Evolutionary conservation across 2,329 filamentous ascomycete species (phyloP).

Genomic region (Fusarium cyanostomum): DNA sequence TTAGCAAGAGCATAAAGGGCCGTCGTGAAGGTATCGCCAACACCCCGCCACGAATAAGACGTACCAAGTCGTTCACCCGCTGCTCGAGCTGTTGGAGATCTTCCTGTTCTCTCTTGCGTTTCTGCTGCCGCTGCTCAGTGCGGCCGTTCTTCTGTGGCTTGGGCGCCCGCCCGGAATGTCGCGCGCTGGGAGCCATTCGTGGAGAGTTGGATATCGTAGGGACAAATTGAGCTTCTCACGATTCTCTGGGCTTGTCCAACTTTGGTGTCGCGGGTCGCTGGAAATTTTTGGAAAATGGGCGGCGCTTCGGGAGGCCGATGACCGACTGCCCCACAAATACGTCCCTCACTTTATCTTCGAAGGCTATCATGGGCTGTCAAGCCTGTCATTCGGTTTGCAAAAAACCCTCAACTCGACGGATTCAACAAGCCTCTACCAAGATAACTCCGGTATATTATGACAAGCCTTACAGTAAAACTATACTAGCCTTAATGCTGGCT

Average conservation of each 20-base stretch:
- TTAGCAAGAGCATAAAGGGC: constrained; percentile 9
- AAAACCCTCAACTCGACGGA: no score
- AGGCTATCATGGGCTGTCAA: no score
- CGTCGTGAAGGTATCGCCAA: neutral
- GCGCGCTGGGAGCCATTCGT: constrained; percentile 40
- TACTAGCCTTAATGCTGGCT: no score
- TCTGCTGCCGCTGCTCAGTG: constrained; percentile 49
- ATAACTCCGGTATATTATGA: no score
- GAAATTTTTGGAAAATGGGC: constrained; percentile 41
- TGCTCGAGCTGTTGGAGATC: constrained; percentile 48
- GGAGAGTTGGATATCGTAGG: neutral
- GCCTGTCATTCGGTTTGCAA: no score
- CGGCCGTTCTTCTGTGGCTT: constrained; percentile 45
- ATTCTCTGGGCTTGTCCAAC: constrained; percentile 11
- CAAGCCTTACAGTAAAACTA: no score
- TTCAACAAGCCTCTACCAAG: no score
- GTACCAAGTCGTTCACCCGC: constrained; percentile 48
- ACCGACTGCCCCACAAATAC: constrained; percentile 25
- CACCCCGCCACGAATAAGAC: constrained; percentile 18
- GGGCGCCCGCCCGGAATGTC: constrained; percentile 35
- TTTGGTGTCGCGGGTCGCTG: constrained; percentile 29
- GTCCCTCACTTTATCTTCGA: neutral
- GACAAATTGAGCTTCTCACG: constrained; percentile 1
- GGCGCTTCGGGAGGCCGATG: constrained; percentile 34
- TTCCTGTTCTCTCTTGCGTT: constrained; percentile 52